Evolutionary conservation across 306 rosid genomes (phyloP).

Genomic region (Elaeagnus macrophylla): DNA sequence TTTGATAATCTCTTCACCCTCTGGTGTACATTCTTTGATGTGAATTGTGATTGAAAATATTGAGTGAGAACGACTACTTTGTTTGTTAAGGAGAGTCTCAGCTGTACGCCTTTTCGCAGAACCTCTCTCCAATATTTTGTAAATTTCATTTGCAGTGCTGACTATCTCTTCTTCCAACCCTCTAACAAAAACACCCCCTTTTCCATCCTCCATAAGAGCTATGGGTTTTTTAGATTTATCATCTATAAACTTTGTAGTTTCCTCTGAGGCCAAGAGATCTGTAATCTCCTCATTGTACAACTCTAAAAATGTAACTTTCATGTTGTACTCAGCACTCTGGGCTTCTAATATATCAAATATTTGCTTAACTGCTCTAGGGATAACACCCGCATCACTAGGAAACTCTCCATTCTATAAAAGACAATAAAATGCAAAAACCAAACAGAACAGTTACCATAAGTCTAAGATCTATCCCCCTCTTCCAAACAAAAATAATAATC

Average conservation of each 20-base stretch:
- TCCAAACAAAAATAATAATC: background rate
- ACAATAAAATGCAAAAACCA: slow-evolving; percentile 7
- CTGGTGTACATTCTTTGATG: slow-evolving; percentile 95
- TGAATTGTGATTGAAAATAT: slow-evolving; percentile 99
- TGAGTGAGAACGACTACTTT: slow-evolving; percentile 98
- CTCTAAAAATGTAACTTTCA: slow-evolving; percentile 97
- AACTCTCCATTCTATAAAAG: slow-evolving; percentile 80
- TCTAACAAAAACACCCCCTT: slow-evolving; percentile 94
- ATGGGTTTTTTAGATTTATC: slow-evolving; percentile 94
- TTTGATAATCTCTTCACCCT: slow-evolving; percentile 98
- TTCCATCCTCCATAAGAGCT: slow-evolving; percentile 99
- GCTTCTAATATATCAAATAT: slow-evolving; percentile 92
- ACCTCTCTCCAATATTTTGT: slow-evolving; percentile 95
- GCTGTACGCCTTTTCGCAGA: slow-evolving; percentile 99
- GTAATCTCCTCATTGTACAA: slow-evolving; percentile 93
- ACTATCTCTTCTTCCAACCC: slow-evolving; percentile 99
- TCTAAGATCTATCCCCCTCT: too few species aligned
- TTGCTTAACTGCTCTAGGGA: slow-evolving; percentile 94
- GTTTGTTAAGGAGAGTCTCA: slow-evolving; percentile 97
- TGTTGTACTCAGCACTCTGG: slow-evolving; percentile 89
- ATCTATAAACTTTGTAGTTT: slow-evolving; percentile 69
- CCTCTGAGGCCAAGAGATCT: slow-evolving; percentile 91
- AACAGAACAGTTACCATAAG: too few species aligned
- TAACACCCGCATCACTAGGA: slow-evolving; percentile 97
- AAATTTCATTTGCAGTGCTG: slow-evolving; percentile 93